These are phyloP conservation scores for Aspergillus sp. DNA, from an alignment of 2,329 filamentous ascomycete genomes.

Conservation along the genomic window DNA sequence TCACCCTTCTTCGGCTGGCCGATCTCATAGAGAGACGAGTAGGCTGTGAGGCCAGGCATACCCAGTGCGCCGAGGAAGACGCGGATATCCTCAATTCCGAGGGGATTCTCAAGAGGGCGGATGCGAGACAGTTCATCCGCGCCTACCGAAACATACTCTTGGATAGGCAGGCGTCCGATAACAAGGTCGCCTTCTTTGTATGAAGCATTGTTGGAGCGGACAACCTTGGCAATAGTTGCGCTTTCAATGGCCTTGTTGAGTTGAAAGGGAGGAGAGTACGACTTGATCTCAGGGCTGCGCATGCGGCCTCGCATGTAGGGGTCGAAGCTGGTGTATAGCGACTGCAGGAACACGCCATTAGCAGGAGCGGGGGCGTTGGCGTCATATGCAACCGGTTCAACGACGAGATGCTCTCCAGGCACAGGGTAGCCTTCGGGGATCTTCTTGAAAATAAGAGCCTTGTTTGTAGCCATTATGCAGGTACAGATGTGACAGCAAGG, in stretches of 20 bases:
- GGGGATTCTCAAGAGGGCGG: slow-evolving; percentile 68
- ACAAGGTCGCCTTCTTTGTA: slow-evolving; percentile 73
- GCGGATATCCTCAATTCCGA: slow-evolving; percentile 52
- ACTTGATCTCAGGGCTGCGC: slow-evolving; percentile 67
- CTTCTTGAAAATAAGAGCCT: slow-evolving; percentile 74
- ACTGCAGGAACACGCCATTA: slow-evolving; percentile 71
- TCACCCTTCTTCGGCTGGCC: slow-evolving; percentile 76
- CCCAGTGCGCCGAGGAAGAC: slow-evolving; percentile 77
- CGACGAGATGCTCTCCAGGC: slow-evolving; percentile 68
- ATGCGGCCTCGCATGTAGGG: slow-evolving; percentile 84
- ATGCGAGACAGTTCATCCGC: slow-evolving; percentile 51
- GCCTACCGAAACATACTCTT: slow-evolving; percentile 69
- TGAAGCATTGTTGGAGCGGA: slow-evolving; percentile 68
- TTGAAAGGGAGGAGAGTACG: slow-evolving; percentile 68
- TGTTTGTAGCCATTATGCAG: slow-evolving; percentile 61
- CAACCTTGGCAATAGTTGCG: slow-evolving; percentile 66
- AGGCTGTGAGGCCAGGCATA: slow-evolving; percentile 79
- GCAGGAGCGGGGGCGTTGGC: slow-evolving; percentile 57
- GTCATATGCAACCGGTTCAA: slow-evolving; percentile 72
- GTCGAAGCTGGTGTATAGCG: slow-evolving; percentile 77
- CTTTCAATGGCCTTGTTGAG: slow-evolving; percentile 69
- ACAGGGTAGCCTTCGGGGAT: slow-evolving; percentile 70
- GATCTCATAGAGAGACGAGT: slow-evolving; percentile 74
- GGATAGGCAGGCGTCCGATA: slow-evolving; percentile 60
- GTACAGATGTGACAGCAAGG: neutral